phyloP scores from a whole-genome alignment of 2,329 filamentous ascomycete species.

The Bisporella sp. region DNA sequence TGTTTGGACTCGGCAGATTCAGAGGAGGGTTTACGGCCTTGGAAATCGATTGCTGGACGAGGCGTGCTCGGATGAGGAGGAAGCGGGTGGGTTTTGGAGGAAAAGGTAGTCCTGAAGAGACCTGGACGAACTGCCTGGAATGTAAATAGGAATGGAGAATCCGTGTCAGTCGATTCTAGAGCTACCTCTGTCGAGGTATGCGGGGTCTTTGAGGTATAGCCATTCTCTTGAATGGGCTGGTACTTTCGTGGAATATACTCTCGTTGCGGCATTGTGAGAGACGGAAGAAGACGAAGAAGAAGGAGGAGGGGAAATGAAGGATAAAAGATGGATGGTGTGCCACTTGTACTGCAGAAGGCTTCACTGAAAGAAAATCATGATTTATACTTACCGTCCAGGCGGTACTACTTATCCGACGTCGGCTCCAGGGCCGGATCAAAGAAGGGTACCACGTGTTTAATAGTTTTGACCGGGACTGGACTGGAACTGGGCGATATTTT shows the following conservation, averaged over 20 bases:
- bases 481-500: no score
- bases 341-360: no score
- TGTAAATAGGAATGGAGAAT: conserved; percentile 44
- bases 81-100: conserved; percentile 51
- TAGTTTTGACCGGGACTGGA: no score
- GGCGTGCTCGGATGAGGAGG: conserved; percentile 57
- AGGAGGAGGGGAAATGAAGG: no score
- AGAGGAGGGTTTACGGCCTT: conserved; percentile 14
- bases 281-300: neutral
- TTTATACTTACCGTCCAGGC: no score
- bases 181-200: conserved; percentile 5
- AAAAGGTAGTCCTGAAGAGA: conserved; percentile 62
- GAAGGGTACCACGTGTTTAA: no score
- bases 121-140: conserved; percentile 57
- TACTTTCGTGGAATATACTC: conserved; percentile 17
- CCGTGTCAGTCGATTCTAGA: conserved; percentile 16
- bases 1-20: conserved; percentile 30
- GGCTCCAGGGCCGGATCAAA: no score
- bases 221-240: conserved; percentile 10
- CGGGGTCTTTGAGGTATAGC: neutral
- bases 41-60: conserved; percentile 30
- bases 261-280: conserved; percentile 15
- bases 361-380: no score
- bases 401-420: no score
- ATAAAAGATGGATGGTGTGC: no score